Conservation (phyloP, 495 filamentous ascomycete species). For the Parathielavia appendiculata region DNA sequence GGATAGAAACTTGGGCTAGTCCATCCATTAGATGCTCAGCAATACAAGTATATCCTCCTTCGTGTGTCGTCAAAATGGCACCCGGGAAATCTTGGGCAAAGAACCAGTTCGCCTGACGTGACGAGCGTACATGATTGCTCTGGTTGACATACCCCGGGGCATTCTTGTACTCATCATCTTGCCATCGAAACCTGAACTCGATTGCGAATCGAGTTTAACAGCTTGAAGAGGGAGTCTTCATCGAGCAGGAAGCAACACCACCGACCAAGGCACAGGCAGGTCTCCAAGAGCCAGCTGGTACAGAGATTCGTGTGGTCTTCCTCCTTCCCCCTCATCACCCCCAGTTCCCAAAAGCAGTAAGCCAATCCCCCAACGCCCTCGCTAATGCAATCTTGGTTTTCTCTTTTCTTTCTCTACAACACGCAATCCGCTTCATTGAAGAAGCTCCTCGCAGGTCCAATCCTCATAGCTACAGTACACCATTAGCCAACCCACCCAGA, state of each 20-base stretch:
- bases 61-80: too few species aligned
- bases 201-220: not conserved
- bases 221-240: not conserved
- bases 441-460: slow-evolving; percentile 95
- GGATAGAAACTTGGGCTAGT: too few species aligned
- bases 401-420: slow-evolving; percentile 5
- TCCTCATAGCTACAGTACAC: slow-evolving; percentile 75
- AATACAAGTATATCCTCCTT: too few species aligned
- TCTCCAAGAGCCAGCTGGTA: not conserved
- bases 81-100: too few species aligned
- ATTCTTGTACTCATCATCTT: too few species aligned
- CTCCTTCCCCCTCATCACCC: not conserved
- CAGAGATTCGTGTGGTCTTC: not conserved
- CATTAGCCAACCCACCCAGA: not conserved
- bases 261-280: not conserved
- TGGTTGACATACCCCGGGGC: too few species aligned
- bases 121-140: too few species aligned
- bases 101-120: too few species aligned
- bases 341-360: slow-evolving; percentile 8
- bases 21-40: too few species aligned
- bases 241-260: not conserved
- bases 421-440: slow-evolving; percentile 39
- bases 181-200: too few species aligned
- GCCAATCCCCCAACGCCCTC: slow-evolving; percentile 28
- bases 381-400: slow-evolving; percentile 32